phyloP scores from a whole-genome alignment of 768 basidiomycete species.

The Lactarius indigo region DNA sequence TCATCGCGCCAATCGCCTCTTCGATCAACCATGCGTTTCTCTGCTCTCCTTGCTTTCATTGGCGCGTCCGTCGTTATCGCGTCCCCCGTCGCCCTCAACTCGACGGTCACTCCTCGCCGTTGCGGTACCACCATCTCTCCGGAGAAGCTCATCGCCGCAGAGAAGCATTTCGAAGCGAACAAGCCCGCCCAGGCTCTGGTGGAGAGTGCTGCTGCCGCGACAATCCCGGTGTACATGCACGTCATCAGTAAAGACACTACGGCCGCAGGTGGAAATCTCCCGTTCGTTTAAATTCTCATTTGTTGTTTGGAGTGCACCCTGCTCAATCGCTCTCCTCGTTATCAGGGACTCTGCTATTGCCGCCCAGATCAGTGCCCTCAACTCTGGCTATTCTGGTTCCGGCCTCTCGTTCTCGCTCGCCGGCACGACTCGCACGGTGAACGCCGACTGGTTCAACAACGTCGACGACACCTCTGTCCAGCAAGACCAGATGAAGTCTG shows the following conservation, averaged over 20 bases:
- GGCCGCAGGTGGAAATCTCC: constrained; percentile 39
- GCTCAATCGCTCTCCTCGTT: constrained; percentile 6
- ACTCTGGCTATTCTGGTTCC: constrained; percentile 38
- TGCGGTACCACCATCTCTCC: constrained; percentile 31
- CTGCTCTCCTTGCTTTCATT: constrained; percentile 32
- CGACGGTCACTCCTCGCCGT: constrained; percentile 6
- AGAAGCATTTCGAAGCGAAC: constrained; percentile 43
- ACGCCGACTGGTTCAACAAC: constrained; percentile 47
- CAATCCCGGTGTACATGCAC: constrained; percentile 42
- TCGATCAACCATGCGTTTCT: constrained; percentile 11
- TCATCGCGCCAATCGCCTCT: not conserved
- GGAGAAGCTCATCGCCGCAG: constrained; percentile 35
- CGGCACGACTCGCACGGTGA: constrained; percentile 42
- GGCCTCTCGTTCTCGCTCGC: constrained; percentile 42
- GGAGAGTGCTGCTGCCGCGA: constrained; percentile 22
- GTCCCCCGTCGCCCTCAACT: constrained; percentile 28
- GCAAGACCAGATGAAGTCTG: constrained; percentile 48
- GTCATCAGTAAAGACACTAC: constrained; percentile 42
- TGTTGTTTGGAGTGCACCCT: not conserved
- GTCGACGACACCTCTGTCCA: constrained; percentile 30
- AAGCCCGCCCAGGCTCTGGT: constrained; percentile 25
- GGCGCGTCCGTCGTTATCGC: constrained; percentile 32
- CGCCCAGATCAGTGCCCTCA: constrained; percentile 43
- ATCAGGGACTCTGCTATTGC: constrained; percentile 36
- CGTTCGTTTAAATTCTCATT: constrained; percentile 32